phyloP scores from a whole-genome alignment of 805 yeast species.

The Pichia cephalocereana region DNA sequence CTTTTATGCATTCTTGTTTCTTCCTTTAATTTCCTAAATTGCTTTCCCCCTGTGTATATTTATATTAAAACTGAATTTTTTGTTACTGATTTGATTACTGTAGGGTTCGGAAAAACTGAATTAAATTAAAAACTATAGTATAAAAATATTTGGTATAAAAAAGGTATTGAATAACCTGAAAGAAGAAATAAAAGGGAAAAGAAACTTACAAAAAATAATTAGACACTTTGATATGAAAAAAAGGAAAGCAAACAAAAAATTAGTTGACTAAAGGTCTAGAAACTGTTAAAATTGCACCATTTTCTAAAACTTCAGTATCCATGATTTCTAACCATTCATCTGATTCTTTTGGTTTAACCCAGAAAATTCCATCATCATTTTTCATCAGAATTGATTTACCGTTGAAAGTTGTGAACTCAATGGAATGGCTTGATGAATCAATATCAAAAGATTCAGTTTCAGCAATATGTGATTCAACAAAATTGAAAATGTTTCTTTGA shows the following conservation, averaged over 20 bases:
- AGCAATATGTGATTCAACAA: conserved; percentile 57
- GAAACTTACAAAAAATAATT: neutral
- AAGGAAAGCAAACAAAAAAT: too few relatives aligned
- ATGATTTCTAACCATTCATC: conserved; percentile 30
- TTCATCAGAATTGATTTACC: conserved; percentile 30
- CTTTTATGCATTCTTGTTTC: neutral
- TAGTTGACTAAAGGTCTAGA: neutral
- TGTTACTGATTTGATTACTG: too few relatives aligned
- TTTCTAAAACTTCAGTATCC: conserved; percentile 29
- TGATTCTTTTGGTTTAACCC: conserved; percentile 24
- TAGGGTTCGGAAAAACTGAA: too few relatives aligned
- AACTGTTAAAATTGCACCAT: conserved; percentile 38
- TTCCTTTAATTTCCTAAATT: neutral
- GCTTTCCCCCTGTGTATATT: too few relatives aligned
- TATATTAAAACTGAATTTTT: too few relatives aligned
- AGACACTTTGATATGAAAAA: neutral
- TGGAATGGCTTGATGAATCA: conserved; percentile 13
- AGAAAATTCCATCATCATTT: conserved; percentile 28
- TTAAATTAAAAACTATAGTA: too few relatives aligned
- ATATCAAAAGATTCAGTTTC: conserved; percentile 18
- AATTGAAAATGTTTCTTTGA: conserved; percentile 42
- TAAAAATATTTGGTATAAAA: neutral
- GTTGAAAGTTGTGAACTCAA: conserved; percentile 24
- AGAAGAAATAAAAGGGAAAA: neutral
- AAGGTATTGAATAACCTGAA: neutral